These are phyloP conservation scores for Pseudozyma sp. DNA, from an alignment of 1,284 basidiomycete genomes.

Conservation along the genomic window DNA sequence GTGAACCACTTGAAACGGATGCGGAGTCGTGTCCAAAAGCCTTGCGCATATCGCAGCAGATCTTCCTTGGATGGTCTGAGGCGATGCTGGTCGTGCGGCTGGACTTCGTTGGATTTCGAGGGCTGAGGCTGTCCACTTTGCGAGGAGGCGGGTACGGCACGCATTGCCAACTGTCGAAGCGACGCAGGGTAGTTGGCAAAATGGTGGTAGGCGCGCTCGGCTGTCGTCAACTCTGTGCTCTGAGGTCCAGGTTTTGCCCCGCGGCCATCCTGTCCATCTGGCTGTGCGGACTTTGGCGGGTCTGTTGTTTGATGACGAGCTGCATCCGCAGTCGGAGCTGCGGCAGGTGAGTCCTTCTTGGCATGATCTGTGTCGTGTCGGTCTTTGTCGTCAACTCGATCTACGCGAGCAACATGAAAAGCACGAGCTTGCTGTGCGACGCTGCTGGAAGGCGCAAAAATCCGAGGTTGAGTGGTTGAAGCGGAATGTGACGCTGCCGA, in stretches of 20 bases:
- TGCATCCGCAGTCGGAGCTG: not conserved
- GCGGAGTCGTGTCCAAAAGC: constrained; percentile 87
- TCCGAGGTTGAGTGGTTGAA: not conserved
- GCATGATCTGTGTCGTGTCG: not conserved
- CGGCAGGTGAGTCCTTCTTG: not conserved
- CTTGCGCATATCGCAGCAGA: constrained; percentile 83
- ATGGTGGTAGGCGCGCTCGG: constrained; percentile 43
- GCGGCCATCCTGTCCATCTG: not conserved
- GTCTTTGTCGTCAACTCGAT: constrained; percentile 3
- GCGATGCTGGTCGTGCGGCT: constrained; percentile 24
- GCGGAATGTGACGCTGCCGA: not conserved
- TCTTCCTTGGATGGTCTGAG: constrained; percentile 72
- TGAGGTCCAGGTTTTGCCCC: not conserved
- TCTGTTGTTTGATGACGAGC: not conserved
- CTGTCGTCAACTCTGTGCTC: constrained; percentile 30
- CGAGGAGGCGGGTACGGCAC: constrained; percentile 43
- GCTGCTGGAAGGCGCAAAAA: not conserved
- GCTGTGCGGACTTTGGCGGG: not conserved
- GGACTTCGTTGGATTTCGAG: constrained; percentile 13
- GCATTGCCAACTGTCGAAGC: constrained; percentile 57
- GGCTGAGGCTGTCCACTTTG: constrained; percentile 7
- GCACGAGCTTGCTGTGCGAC: constrained; percentile 23
- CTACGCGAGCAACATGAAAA: constrained; percentile 8
- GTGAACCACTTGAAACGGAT: constrained; percentile 99
- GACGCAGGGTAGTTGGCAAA: constrained; percentile 65